Percentiles rank a stretch among this genome's conserved stretches.
These are phyloP conservation scores for Yarrowia sp. DNA, from an alignment of 805 yeast genomes.

Conservation along the genomic window DNA sequence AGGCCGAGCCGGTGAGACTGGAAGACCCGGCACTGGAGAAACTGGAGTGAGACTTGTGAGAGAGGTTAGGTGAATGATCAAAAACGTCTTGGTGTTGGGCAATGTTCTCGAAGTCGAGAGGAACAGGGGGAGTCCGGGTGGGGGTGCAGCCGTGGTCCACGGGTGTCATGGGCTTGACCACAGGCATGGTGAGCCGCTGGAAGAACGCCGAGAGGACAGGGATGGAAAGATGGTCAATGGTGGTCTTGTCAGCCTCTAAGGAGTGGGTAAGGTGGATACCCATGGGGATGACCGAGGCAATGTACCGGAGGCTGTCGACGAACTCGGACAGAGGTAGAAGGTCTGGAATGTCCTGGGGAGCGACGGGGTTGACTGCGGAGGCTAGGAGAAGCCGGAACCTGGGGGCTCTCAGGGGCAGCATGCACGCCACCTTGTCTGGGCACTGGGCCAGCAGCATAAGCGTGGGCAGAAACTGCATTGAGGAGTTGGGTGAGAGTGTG, in stretches of 20 bases:
- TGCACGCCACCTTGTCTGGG: constrained; percentile 18
- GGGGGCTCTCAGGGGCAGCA: not conserved
- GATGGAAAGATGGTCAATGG: not conserved
- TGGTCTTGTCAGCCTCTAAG: not conserved
- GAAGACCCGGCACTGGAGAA: not conserved
- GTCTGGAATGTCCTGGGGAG: not conserved
- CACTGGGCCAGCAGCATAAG: constrained; percentile 14
- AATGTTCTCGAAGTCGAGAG: not conserved
- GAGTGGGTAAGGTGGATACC: not conserved
- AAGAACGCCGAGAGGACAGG: not conserved
- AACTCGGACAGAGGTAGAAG: not conserved
- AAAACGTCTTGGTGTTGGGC: not conserved
- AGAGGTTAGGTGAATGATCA: not conserved
- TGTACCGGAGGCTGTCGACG: not conserved
- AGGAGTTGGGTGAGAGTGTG: not conserved
- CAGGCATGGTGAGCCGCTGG: not conserved
- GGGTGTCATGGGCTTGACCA: not conserved
- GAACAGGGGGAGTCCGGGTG: not conserved
- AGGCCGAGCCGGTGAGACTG: constrained; percentile 5
- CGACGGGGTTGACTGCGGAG: not conserved
- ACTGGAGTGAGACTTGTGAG: not conserved
- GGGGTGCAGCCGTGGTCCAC: not conserved
- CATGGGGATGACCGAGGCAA: not conserved
- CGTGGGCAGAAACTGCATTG: constrained; percentile 3
- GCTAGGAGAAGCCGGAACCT: not conserved